phyloP scores from a whole-genome alignment of 148 eudicot genomes.

The Simmondsia chinensis region DNA sequence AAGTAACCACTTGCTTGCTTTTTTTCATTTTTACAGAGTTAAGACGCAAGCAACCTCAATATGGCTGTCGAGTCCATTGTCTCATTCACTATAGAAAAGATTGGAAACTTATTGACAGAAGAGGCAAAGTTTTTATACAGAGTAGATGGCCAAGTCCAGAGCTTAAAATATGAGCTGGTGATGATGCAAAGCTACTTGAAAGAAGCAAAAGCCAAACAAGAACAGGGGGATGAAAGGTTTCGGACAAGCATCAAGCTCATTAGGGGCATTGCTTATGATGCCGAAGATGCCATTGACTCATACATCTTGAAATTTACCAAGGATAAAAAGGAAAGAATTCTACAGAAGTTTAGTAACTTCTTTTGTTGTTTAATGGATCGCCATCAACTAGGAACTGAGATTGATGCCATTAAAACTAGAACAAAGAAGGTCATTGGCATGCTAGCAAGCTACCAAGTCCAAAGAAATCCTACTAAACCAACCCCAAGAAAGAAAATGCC shows the following conservation, averaged over 20 bases:
- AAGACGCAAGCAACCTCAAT: no score
- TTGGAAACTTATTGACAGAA: not conserved
- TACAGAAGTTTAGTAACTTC: not conserved
- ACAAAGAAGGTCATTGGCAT: not conserved
- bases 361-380: not conserved
- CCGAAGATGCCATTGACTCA: constrained; percentile 1
- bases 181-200: constrained; percentile 4
- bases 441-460: not conserved
- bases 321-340: not conserved
- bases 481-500: not conserved
- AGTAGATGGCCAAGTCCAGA: not conserved
- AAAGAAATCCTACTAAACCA: no score
- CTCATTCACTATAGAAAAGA: not conserved
- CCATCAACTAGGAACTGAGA: not conserved
- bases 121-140: not conserved
- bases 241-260: not conserved
- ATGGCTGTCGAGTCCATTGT: no score
- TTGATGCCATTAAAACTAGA: no score
- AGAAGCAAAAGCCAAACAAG: no score
- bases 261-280: constrained; percentile 5
- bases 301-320: not conserved
- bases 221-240: not conserved
- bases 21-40: no score
- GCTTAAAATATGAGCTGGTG: not conserved
- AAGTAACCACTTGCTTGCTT: no score